A percentile compares a stretch with the other conserved stretches of the same genome.
Evolutionary conservation across 2,329 filamentous ascomycete species (phyloP).

Genomic region (Arthrobotrys entomopaga): DNA sequence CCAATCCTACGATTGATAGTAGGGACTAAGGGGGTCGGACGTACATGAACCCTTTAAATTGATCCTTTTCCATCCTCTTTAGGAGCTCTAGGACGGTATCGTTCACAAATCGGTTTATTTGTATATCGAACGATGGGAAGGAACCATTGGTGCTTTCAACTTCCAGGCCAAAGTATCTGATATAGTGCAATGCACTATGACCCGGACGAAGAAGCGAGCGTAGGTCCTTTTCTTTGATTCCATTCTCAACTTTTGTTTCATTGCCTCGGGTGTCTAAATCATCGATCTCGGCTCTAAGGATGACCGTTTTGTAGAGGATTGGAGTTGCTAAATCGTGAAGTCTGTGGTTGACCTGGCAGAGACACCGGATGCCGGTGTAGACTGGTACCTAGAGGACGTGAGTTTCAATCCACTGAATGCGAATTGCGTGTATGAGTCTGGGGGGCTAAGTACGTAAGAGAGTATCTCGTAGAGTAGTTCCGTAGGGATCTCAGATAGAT

Average conservation of each 20-base stretch:
- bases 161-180: slow-evolving; percentile 8
- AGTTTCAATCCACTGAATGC: background rate
- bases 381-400: background rate
- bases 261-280: background rate
- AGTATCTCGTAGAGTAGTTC: background rate
- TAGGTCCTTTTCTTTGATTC: slow-evolving; percentile 6
- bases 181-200: background rate
- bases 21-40: background rate
- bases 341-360: slow-evolving; percentile 1
- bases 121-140: background rate
- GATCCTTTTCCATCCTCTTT: slow-evolving; percentile 7
- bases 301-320: slow-evolving; percentile 4
- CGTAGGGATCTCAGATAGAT: background rate
- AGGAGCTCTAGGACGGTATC: background rate
- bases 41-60: slow-evolving; percentile 5
- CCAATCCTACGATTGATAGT: too few relatives aligned
- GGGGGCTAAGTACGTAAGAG: background rate
- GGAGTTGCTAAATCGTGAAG: background rate
- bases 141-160: background rate
- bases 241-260: background rate
- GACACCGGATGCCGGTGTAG: background rate
- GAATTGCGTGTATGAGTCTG: background rate
- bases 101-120: background rate
- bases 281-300: slow-evolving; percentile 5
- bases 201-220: background rate